Percentiles rank a stretch among this genome's conserved stretches.
These are phyloP conservation scores for Penicillium mononematosum DNA, from an alignment of 495 filamentous ascomycete genomes.

Conservation along the genomic window DNA sequence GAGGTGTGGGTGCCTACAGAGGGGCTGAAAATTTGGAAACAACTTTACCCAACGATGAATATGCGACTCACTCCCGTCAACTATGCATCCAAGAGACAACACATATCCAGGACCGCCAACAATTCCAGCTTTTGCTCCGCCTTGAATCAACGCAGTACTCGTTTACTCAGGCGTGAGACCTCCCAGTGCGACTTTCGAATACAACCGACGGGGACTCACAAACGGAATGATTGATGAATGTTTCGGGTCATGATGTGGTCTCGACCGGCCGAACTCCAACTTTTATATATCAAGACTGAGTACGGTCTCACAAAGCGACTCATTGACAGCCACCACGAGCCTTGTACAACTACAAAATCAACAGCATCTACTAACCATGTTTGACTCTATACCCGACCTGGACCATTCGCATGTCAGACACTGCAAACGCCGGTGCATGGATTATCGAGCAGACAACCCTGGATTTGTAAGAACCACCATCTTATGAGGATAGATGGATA, in stretches of 20 bases:
- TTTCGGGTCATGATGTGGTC: slow-evolving; percentile 3
- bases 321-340: not conserved
- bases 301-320: not conserved
- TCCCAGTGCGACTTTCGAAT: not conserved
- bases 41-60: too few species aligned
- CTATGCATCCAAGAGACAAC: not conserved
- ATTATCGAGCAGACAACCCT: not conserved
- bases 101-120: not conserved
- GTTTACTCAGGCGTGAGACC: not conserved
- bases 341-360: not conserved
- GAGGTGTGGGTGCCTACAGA: not conserved
- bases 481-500: not conserved
- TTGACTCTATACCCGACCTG: not conserved
- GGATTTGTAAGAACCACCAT: not conserved
- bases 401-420: not conserved
- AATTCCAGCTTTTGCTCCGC: not conserved
- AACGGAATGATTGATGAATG: not conserved
- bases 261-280: not conserved
- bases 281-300: not conserved
- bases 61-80: not conserved
- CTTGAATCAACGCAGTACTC: not conserved
- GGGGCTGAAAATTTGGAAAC: not conserved
- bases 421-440: not conserved
- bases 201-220: not conserved
- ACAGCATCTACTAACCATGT: not conserved